These are phyloP conservation scores for Diplogelasinospora grovesii DNA, from an alignment of 495 filamentous ascomycete genomes.

Conservation along the genomic window DNA sequence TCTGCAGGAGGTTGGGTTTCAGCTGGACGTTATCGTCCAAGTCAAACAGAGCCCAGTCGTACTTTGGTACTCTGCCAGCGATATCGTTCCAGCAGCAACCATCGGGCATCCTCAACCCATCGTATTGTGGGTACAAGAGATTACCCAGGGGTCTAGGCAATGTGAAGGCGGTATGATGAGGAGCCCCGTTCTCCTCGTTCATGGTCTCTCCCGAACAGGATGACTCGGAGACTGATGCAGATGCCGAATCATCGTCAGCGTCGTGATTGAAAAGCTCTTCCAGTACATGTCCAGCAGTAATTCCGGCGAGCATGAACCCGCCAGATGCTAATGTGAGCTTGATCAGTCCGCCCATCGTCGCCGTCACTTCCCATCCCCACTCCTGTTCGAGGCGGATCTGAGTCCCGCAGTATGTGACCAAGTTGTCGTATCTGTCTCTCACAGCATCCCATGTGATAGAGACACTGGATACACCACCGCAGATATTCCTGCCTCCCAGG, in stretches of 20 bases:
- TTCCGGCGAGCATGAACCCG: constrained; percentile 10
- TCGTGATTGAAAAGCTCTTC: constrained; percentile 3
- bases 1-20: constrained; percentile 10
- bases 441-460: too few relatives aligned
- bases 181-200: neutral
- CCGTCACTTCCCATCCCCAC: too few relatives aligned
- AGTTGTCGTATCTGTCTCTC: neutral
- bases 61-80: neutral
- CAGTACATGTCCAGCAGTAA: constrained; percentile 15
- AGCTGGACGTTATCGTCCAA: constrained; percentile 4
- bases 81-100: too few relatives aligned
- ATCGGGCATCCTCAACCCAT: neutral
- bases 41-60: constrained; percentile 13
- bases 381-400: constrained; percentile 6
- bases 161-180: too few relatives aligned
- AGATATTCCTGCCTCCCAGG: too few relatives aligned
- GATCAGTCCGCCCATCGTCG: constrained; percentile 14
- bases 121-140: constrained; percentile 1
- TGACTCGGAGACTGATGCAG: too few relatives aligned
- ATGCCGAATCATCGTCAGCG: neutral
- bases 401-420: constrained; percentile 9
- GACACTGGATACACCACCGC: constrained; percentile 2
- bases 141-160: neutral
- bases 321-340: constrained; percentile 10
- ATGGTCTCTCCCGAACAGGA: neutral